Conservation (phyloP, 2,329 filamentous ascomycete species). For the Aspergillus udagawae region DNA sequence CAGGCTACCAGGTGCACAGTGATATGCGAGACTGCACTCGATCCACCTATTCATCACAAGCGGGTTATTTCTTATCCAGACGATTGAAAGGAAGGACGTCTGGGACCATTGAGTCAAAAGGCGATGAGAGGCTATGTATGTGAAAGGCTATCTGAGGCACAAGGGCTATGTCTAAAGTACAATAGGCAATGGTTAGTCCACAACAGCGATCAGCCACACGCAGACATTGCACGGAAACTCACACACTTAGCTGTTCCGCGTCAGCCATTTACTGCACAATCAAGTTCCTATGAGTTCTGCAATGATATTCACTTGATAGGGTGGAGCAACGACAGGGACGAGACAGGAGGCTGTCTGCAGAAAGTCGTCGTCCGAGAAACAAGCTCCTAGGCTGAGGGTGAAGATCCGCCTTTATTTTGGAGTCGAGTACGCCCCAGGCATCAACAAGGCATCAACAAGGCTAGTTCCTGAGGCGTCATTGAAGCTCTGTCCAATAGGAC, state of each 20-base stretch:
- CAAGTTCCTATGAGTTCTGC: constrained; percentile 5
- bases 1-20: not conserved
- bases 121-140: constrained; percentile 8
- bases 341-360: constrained; percentile 20
- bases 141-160: constrained; percentile 1
- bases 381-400: constrained; percentile 21
- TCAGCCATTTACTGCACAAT: constrained; percentile 20
- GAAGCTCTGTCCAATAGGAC: constrained; percentile 10
- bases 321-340: constrained; percentile 18
- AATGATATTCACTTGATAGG: constrained; percentile 14
- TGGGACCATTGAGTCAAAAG: constrained; percentile 13
- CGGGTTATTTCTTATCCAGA: not conserved
- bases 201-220: constrained; percentile 1
- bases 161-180: constrained; percentile 11
- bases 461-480: constrained; percentile 20
- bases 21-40: not conserved
- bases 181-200: constrained; percentile 6
- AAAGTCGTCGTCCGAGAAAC: constrained; percentile 35
- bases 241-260: constrained; percentile 24
- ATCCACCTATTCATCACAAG: not conserved
- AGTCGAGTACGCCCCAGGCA: constrained; percentile 25
- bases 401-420: constrained; percentile 20
- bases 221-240: constrained; percentile 13
- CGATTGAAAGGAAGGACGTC: not conserved
- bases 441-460: constrained; percentile 22